These are phyloP conservation scores for Phaeosphaeria sp. DNA, from an alignment of 2,329 filamentous ascomycete species.

Conservation along the genomic window DNA sequence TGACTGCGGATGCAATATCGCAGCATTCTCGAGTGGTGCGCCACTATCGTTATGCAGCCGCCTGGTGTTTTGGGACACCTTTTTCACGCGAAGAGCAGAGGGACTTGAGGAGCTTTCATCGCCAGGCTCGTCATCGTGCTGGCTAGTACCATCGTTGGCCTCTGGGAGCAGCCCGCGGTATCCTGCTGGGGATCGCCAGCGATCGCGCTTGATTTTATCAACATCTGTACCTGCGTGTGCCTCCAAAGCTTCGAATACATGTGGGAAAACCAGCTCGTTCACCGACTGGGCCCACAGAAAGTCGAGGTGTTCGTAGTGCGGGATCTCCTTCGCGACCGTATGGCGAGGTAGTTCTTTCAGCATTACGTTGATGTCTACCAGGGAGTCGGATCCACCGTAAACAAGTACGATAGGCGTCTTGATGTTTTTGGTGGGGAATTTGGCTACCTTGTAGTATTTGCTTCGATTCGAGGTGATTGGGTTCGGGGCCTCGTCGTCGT, in stretches of 20 bases:
- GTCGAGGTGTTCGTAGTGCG: slow-evolving; percentile 95
- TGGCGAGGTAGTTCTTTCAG: slow-evolving; percentile 82
- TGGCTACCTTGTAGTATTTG: slow-evolving; percentile 95
- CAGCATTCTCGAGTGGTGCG: slow-evolving; percentile 6
- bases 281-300: slow-evolving; percentile 94
- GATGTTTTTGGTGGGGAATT: slow-evolving; percentile 96
- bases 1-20: slow-evolving; percentile 7
- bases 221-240: slow-evolving; percentile 56
- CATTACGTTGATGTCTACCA: slow-evolving; percentile 95
- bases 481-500: slow-evolving; percentile 89
- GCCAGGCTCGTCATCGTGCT: slow-evolving; percentile 33
- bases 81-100: slow-evolving; percentile 19
- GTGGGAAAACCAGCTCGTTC: slow-evolving; percentile 81
- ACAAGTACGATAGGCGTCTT: slow-evolving; percentile 92
- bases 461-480: slow-evolving; percentile 72
- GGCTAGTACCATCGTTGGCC: slow-evolving; percentile 22
- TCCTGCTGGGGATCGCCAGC: slow-evolving; percentile 36
- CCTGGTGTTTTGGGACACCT: slow-evolving; percentile 29
- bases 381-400: slow-evolving; percentile 90
- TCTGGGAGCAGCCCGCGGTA: slow-evolving; percentile 36
- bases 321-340: slow-evolving; percentile 84
- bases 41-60: slow-evolving; percentile 15
- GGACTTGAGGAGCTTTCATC: slow-evolving; percentile 37
- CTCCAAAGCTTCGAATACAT: slow-evolving; percentile 88
- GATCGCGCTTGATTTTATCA: slow-evolving; percentile 25